Evolutionary conservation across 345 rosid genomes (phyloP).

Genomic region (Anacardium occidentale): DNA sequence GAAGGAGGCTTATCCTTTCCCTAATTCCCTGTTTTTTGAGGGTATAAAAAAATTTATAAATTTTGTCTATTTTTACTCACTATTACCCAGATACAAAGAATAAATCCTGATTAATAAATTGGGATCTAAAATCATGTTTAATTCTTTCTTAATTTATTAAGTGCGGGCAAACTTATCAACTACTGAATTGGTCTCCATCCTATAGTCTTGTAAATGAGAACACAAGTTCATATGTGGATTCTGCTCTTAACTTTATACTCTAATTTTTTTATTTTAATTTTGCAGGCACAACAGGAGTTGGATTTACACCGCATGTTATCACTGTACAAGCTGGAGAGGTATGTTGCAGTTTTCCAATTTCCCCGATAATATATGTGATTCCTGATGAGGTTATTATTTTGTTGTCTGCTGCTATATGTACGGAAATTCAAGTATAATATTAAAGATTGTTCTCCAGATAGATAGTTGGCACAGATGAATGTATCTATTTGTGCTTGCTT

Average conservation of each 20-base stretch:
- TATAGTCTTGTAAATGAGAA: background rate
- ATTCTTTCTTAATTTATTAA: no score
- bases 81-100: no score
- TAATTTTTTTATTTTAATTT: background rate
- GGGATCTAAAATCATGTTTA: background rate
- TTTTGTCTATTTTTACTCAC: no score
- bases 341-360: background rate
- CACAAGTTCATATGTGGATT: background rate
- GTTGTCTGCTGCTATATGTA: background rate
- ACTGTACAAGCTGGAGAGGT: constrained; percentile 48
- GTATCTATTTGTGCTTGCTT: background rate
- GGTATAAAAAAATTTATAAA: no score
- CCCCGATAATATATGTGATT: background rate
- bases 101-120: no score
- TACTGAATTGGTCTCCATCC: background rate
- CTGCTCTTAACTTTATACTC: background rate
- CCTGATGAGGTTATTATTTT: background rate
- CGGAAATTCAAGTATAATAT: background rate
- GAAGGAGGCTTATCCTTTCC: no score
- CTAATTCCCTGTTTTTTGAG: no score
- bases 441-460: background rate
- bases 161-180: background rate
- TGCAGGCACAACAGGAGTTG: constrained; percentile 33
- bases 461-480: background rate
- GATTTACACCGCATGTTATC: constrained; percentile 42